Percentiles rank a stretch among this genome's conserved stretches.
Evolutionary conservation across 441 rosid species (phyloP).

Genomic region (Eruca vesicaria): DNA sequence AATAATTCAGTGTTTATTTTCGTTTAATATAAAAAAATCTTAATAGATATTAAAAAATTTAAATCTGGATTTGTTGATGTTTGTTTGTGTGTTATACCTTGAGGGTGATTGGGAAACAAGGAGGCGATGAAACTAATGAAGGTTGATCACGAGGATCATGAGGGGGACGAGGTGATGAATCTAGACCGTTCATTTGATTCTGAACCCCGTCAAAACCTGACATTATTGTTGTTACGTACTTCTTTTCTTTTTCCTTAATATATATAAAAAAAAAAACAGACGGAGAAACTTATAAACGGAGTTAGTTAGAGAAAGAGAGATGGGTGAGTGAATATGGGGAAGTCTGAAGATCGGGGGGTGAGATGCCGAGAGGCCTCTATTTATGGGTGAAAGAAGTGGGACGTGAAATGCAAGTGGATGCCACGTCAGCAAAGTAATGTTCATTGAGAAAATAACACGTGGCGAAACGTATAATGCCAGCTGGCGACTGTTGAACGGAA

Average conservation of each 20-base stretch:
- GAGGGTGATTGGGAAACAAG: conserved; percentile 70
- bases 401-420: conserved; percentile 38
- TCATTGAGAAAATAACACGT: conserved; percentile 26
- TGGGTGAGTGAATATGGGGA: neutral
- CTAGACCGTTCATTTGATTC: conserved; percentile 37
- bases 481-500: conserved; percentile 24
- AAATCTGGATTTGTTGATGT: neutral
- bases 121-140: conserved; percentile 53
- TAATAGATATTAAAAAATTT: neutral
- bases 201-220: conserved; percentile 40
- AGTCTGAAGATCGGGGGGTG: conserved; percentile 12
- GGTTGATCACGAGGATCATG: conserved; percentile 44
- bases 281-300: conserved; percentile 19
- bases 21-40: no score
- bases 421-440: conserved; percentile 47
- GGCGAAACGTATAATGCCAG: conserved; percentile 27
- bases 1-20: conserved; percentile 4
- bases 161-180: conserved; percentile 36
- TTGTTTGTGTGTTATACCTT: conserved; percentile 44
- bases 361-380: conserved; percentile 38
- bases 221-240: conserved; percentile 36
- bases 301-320: neutral
- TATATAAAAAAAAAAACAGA: neutral
- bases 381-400: conserved; percentile 36
- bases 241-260: neutral